Evolutionary conservation across 345 rosid species (phyloP), one percentile per base, ranked within the genome.

Genomic region (Lepidium didymum): DNA sequence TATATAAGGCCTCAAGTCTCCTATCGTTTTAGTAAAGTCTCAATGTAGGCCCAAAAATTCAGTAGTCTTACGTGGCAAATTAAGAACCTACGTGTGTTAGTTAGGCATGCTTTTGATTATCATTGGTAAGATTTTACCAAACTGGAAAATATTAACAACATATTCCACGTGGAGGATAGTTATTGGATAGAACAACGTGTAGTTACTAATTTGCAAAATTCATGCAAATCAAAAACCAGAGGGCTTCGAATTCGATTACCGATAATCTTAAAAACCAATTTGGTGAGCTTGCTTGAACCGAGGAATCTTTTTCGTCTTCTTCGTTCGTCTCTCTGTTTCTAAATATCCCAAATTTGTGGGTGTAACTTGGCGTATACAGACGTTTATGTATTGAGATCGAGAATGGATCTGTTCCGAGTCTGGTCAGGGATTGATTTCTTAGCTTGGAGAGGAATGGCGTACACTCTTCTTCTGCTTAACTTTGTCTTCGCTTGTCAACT

Each of bases 401-500:
- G 49, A 62, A 78, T 84, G 86, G 77, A 80, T 67, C 65, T 79
- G 74, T 58, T 19, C 40, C 62, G 76, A 61, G 61, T 75, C 19
- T 67, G 77, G 41, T 75, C 75, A 64, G 78, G 79, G 56, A 72
- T 72, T 81, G 89, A 93, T 78, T 75, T 79, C 12, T 62, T 87
- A 78, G 94, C 88, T 13, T 91, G 95, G 91, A 86, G 85, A 70
- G 99, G 96, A 67, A 38, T 82, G 70, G 76, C 76, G 0, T 85
- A 73, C 73, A 64, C 95, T 2, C 42, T 79, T 36, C 81, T 91
- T 57, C 81, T 94, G 2, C 89, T 89, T 21, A 69, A 91, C 78
- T 91, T 89, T 21, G 92, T 87, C 54, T 80, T 91, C 42, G 83
- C 81, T 73, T 89, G 96, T 56, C 99, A 91, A 79, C 76, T 89